phyloP scores from a whole-genome alignment of 257 asterid genomes.

The Fraxinus americana region DNA sequence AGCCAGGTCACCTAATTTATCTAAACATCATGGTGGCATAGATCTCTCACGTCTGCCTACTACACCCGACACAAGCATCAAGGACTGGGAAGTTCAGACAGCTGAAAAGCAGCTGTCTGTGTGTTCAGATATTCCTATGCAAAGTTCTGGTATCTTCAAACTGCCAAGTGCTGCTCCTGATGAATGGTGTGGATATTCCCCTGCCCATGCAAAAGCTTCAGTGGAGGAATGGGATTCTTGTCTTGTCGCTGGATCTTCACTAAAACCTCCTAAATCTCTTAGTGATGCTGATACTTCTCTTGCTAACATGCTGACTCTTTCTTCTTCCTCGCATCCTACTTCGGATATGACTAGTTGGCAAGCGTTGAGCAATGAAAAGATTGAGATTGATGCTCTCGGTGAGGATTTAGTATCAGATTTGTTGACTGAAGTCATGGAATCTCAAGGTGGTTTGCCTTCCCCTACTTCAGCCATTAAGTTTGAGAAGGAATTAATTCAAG shows the following conservation, averaged over 20 bases:
- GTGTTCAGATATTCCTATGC: conserved; percentile 26
- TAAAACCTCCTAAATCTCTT: conserved; percentile 36
- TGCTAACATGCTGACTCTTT: conserved; percentile 28
- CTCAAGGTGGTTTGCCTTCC: conserved; percentile 48
- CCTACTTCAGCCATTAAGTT: conserved; percentile 50
- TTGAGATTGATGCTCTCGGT: conserved; percentile 48
- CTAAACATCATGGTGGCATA: conserved; percentile 24
- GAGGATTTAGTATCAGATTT: conserved; percentile 60
- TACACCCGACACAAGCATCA: conserved; percentile 27
- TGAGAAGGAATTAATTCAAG: conserved; percentile 40
- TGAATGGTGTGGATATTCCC: conserved; percentile 37
- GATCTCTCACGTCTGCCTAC: conserved; percentile 35
- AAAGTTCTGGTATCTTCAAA: conserved; percentile 28
- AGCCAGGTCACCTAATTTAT: conserved; percentile 33
- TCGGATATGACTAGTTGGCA: conserved; percentile 42
- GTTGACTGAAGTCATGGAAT: conserved; percentile 55
- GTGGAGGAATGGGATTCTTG: conserved; percentile 42
- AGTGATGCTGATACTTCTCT: conserved; percentile 30
- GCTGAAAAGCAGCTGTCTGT: conserved; percentile 33
- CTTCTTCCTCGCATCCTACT: conserved; percentile 35
- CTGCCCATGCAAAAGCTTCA: conserved; percentile 34
- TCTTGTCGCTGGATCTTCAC: conserved; percentile 39
- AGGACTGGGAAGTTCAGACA: conserved; percentile 34
- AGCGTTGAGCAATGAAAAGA: conserved; percentile 29
- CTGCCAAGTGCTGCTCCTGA: conserved; percentile 22